Percentiles rank a stretch among this genome's conserved stretches.
Conservation (phyloP, 1,284 basidiomycete genomes). For the Agroathelia rolfsii region DNA sequence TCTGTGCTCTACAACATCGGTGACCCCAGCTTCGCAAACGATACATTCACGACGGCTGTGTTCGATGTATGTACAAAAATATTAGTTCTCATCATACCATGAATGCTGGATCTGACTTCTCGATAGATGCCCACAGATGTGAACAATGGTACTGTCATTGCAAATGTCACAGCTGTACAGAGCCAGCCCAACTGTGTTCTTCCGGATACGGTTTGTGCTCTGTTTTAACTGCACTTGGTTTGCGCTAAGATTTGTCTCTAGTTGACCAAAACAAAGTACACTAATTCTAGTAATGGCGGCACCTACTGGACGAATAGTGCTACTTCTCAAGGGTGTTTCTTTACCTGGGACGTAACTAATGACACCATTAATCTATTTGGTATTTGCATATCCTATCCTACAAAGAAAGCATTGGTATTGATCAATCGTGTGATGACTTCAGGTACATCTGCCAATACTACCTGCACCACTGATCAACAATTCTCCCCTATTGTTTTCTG, state of each 20-base stretch:
- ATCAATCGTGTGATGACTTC: background rate
- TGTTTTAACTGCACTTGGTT: slow-evolving; percentile 1
- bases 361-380: slow-evolving; percentile 33
- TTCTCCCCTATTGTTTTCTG: slow-evolving; percentile 44
- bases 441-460: too few relatives aligned
- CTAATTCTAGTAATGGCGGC: too few relatives aligned
- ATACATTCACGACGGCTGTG: slow-evolving; percentile 33
- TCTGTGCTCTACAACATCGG: slow-evolving; percentile 34
- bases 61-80: slow-evolving; percentile 26
- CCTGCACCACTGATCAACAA: slow-evolving; percentile 17
- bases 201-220: slow-evolving; percentile 23
- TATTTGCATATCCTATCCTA: slow-evolving; percentile 11
- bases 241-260: slow-evolving; percentile 4
- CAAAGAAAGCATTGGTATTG: background rate
- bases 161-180: slow-evolving; percentile 37
- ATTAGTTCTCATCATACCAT: slow-evolving; percentile 1
- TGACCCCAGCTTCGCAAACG: slow-evolving; percentile 32
- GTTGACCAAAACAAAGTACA: slow-evolving; percentile 21
- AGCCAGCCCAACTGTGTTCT: slow-evolving; percentile 31
- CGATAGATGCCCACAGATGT: slow-evolving; percentile 17
- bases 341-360: slow-evolving; percentile 29
- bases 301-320: slow-evolving; percentile 33
- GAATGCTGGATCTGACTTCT: slow-evolving; percentile 24
- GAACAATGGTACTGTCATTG: slow-evolving; percentile 28
- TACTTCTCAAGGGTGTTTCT: slow-evolving; percentile 27